Conservation (phyloP, 2,329 filamentous ascomycete species). For the Colletotrichum sp. region DNA sequence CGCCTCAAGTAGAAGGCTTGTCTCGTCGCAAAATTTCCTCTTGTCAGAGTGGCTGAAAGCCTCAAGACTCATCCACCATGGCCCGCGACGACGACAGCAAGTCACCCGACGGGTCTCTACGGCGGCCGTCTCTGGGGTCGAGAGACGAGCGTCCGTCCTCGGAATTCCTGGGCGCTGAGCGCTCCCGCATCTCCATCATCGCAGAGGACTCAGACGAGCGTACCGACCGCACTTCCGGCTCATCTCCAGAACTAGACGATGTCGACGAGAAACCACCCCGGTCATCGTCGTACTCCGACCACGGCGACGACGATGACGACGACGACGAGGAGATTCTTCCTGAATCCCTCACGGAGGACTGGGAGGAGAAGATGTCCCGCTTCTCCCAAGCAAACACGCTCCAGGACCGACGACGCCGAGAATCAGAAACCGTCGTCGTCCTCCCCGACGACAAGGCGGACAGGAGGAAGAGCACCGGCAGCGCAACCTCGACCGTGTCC, state of each 20-base stretch:
- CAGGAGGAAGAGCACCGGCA: background rate
- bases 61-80: background rate
- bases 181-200: background rate
- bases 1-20: background rate
- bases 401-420: background rate
- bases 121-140: background rate
- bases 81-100: background rate
- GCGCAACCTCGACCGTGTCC: background rate
- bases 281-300: background rate
- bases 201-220: background rate
- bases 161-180: constrained; percentile 5
- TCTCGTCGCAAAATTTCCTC: background rate
- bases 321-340: background rate
- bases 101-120: background rate
- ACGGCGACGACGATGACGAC: background rate
- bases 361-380: background rate
- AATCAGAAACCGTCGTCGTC: background rate
- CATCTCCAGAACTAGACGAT: background rate
- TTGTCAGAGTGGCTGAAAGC: background rate
- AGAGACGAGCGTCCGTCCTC: constrained; percentile 2
- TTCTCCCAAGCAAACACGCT: background rate
- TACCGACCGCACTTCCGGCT: background rate
- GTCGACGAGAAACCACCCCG: background rate
- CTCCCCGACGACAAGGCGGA: background rate
- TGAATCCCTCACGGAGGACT: background rate